Base-by-base conservation (phyloP, 306 rosid species). In the Crataegus laevigata region DNA sequence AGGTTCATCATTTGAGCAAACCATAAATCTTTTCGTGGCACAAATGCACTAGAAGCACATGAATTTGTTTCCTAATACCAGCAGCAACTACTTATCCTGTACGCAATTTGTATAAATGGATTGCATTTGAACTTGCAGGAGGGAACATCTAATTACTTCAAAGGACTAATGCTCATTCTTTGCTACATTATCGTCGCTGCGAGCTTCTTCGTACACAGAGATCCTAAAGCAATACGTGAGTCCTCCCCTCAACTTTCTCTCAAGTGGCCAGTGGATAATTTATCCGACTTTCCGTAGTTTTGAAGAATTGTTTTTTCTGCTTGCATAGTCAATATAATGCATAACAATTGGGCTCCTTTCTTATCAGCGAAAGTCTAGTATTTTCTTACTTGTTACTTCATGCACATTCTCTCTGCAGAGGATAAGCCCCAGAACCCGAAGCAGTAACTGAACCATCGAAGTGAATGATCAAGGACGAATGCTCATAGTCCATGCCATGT, bases 111-210 rank as follows among this genome's bases (percentile, higher is more conserved):
- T 18, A 50, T 18, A 69, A 32, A 7, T 17, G 38, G 45, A 32
- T 9, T 57, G 1, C 45, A 55, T 58, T 28, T 66, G 73, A 36
- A 18, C 75, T 77, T 84, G 89, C 92, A 93, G 98, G 98, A 93
- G 54, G 98, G 98, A 80, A 89, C 91, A 66, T 87, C 96, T 11
- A 88, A 91, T 82, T 91, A 93, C 88, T 87, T 93, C 74, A 91
- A 91, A 73, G 98, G 98, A 68, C 78, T 93, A 5, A 88, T 91
- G 96, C 97, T 93, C 69, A 81, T 93, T 70, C 87, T 91, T 61
- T 91, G 89, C 85, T 93, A 93, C 87, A 82, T 91, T 60, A 89
- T 93, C 58, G 96, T 91, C 11, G 96, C 93, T 34, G 98, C 97
- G 13, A 89, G 98, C 77, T 91, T 91, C 75, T 91, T 89, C 80